phyloP scores from a whole-genome alignment of 192 early-diverging fungal genomes.

The Chytriomyces sp. region DNA sequence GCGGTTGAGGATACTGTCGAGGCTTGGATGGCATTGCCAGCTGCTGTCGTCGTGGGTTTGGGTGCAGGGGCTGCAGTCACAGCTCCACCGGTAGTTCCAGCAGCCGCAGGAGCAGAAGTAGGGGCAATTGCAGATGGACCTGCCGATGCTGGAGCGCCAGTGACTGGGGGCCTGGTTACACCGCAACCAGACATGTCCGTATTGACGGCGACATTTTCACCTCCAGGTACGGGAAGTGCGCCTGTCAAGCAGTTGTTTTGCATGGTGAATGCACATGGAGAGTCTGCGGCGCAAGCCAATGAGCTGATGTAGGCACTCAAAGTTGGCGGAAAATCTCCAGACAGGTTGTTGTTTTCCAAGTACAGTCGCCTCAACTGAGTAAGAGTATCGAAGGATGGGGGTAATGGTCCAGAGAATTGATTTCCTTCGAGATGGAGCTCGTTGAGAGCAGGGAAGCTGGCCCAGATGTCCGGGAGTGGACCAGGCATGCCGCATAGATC shows the following conservation, averaged over 20 bases:
- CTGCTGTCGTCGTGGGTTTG: neutral
- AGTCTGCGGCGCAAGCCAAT: neutral
- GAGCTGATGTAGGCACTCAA: neutral
- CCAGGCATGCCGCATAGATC: slow-evolving; percentile 14
- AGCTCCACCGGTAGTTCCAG: neutral
- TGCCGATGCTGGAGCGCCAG: neutral
- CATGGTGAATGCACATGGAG: neutral
- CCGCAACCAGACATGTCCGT: neutral
- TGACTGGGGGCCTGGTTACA: neutral
- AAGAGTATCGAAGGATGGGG: slow-evolving; percentile 1
- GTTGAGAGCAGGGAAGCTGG: neutral
- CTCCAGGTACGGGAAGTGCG: neutral
- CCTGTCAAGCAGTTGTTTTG: neutral
- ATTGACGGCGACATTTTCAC: too few relatives aligned
- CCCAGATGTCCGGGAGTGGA: slow-evolving; percentile 19
- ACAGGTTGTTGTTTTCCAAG: slow-evolving; percentile 2
- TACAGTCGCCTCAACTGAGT: neutral
- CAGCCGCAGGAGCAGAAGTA: neutral
- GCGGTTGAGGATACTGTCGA: neutral
- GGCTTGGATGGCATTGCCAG: neutral
- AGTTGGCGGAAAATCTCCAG: neutral
- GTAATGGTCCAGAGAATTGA: slow-evolving; percentile 7
- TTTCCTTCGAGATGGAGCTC: slow-evolving; percentile 23
- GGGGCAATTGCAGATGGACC: neutral
- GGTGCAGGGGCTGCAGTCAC: neutral